phyloP scores from a whole-genome alignment of 2,329 filamentous ascomycete genomes.

The Drechslerella dactyloides region DNA sequence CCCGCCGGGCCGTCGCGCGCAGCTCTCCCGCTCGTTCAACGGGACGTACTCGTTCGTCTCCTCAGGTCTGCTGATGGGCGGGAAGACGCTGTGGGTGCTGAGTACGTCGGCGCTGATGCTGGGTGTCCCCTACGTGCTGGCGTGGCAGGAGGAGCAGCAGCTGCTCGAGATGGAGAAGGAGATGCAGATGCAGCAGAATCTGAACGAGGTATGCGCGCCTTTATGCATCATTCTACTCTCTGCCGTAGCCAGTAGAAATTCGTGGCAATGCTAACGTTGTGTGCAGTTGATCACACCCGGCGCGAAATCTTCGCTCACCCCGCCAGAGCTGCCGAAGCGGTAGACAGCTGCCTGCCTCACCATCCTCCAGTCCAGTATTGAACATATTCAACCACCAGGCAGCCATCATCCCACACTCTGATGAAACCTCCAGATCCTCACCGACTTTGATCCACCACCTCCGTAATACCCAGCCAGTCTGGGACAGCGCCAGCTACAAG shows the following conservation, averaged over 20 bases:
- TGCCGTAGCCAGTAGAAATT: neutral
- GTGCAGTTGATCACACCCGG: conserved; percentile 48
- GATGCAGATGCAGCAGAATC: conserved; percentile 92
- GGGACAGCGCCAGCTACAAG: neutral
- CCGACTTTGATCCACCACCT: no score
- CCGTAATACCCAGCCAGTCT: neutral
- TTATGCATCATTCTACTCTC: conserved; percentile 43
- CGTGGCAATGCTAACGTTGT: conserved; percentile 10
- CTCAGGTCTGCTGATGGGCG: conserved; percentile 71
- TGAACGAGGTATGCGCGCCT: conserved; percentile 70
- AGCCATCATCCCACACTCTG: conserved; percentile 12
- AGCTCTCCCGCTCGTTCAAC: conserved; percentile 65
- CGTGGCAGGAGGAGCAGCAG: conserved; percentile 94
- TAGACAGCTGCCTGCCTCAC: conserved; percentile 8
- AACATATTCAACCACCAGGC: conserved; percentile 22
- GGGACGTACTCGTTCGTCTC: conserved; percentile 66
- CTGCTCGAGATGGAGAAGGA: conserved; percentile 97
- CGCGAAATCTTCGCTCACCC: conserved; percentile 36
- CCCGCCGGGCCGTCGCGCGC: conserved; percentile 73
- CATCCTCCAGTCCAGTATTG: no score
- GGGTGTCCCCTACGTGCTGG: conserved; percentile 90
- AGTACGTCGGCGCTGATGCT: conserved; percentile 87
- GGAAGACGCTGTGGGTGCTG: conserved; percentile 88
- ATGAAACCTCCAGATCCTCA: no score
- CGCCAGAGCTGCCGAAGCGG: conserved; percentile 44